phyloP scores from a whole-genome alignment of 1,284 basidiomycete species.

The Ceratobasidium sp. region DNA sequence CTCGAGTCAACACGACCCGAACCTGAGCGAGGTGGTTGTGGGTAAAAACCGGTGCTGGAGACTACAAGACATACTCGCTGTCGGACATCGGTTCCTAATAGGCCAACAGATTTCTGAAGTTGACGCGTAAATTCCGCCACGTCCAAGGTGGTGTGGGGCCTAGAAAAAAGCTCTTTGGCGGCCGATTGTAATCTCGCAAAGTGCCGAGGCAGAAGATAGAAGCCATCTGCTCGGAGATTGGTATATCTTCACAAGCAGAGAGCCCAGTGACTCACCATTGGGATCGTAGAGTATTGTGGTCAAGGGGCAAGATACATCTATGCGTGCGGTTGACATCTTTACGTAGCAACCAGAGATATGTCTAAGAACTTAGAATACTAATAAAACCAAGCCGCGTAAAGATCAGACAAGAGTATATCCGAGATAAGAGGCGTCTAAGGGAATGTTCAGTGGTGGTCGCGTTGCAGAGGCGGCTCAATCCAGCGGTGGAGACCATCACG shows the following conservation, averaged over 20 bases:
- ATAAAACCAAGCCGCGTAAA: too few species aligned
- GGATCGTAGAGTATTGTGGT: constrained; percentile 35
- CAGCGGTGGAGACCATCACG: neutral
- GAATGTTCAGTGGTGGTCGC: neutral
- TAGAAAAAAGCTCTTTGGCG: constrained; percentile 1
- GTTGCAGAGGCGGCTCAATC: neutral
- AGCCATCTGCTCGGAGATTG: neutral
- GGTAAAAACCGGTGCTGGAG: neutral
- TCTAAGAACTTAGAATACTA: too few species aligned
- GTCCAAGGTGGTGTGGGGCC: neutral
- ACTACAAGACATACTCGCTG: constrained; percentile 12
- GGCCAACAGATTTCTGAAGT: neutral
- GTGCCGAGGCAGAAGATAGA: constrained; percentile 23
- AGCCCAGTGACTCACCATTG: neutral
- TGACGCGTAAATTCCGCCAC: neutral
- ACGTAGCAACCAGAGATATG: too few species aligned
- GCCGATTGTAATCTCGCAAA: constrained; percentile 4
- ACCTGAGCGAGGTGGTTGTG: neutral
- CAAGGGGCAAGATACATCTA: neutral
- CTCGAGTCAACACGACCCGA: neutral
- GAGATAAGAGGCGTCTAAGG: too few species aligned
- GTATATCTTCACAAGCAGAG: neutral
- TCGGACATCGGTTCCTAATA: neutral
- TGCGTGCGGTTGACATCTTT: neutral
- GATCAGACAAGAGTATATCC: too few species aligned